phyloP scores from a whole-genome alignment of 768 basidiomycete genomes.

The Cystofilobasidium capitatum region DNA sequence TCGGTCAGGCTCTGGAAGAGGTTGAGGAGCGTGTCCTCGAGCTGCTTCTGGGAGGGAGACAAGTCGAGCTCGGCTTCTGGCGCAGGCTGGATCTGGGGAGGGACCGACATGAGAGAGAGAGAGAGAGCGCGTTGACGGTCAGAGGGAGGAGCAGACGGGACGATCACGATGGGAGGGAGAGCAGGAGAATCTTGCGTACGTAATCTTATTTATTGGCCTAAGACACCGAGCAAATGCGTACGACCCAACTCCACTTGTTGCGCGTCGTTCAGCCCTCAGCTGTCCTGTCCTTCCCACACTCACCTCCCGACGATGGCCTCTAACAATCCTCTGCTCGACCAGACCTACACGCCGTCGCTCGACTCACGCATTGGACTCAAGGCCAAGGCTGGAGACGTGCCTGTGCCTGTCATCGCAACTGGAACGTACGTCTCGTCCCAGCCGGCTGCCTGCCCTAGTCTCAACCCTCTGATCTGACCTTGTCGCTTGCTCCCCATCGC shows the following conservation, averaged over 20 bases:
- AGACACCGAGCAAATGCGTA: no score
- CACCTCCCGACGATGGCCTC: not conserved
- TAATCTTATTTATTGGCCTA: no score
- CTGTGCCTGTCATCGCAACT: not conserved
- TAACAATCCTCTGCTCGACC: not conserved
- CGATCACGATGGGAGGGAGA: no score
- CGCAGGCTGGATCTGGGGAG: no score
- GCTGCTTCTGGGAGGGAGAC: not conserved
- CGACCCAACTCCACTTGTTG: no score
- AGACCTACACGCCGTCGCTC: not conserved
- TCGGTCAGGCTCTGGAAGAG: conserved; percentile 4
- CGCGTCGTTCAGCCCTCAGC: not conserved
- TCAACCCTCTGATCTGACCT: no score
- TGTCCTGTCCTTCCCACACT: not conserved
- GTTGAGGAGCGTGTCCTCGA: not conserved
- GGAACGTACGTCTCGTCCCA: conserved; percentile 15
- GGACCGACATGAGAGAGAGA: no score
- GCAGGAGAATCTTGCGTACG: no score
- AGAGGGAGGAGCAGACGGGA: no score
- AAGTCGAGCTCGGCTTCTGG: not conserved
- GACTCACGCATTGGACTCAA: not conserved
- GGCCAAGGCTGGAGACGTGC: not conserved
- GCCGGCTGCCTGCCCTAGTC: no score
- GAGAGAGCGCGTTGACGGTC: no score
- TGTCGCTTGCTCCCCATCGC: not conserved